phyloP scores from a whole-genome alignment of 1,284 basidiomycete species.

The Rhodotorula sp. region DNA sequence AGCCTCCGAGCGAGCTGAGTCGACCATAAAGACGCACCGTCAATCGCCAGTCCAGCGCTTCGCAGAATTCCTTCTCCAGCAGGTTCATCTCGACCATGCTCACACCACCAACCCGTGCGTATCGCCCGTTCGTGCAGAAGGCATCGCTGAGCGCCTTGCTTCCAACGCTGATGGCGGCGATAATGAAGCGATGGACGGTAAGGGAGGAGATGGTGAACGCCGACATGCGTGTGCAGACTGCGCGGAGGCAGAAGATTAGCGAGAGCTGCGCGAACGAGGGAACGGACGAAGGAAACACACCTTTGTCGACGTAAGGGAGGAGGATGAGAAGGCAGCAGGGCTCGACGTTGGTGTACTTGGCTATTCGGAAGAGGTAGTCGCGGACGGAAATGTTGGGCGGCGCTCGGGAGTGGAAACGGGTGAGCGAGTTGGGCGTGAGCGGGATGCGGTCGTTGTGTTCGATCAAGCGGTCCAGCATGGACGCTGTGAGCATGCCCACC shows the following conservation, averaged over 20 bases:
- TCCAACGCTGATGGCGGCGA: constrained; percentile 79
- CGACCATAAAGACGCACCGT: constrained; percentile 63
- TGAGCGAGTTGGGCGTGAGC: constrained; percentile 74
- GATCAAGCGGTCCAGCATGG: constrained; percentile 90
- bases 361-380: constrained; percentile 87
- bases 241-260: not conserved
- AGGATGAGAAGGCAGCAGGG: constrained; percentile 83
- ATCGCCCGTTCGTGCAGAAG: constrained; percentile 87
- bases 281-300: constrained; percentile 22
- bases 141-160: constrained; percentile 89
- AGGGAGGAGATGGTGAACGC: constrained; percentile 86
- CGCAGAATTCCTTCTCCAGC: constrained; percentile 86
- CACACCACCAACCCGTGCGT: constrained; percentile 91
- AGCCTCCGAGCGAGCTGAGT: not conserved
- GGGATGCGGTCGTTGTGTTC: constrained; percentile 90
- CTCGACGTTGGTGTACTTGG: constrained; percentile 90
- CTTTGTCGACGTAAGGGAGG: constrained; percentile 86
- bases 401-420: constrained; percentile 87
- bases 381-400: constrained; percentile 77
- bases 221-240: constrained; percentile 68
- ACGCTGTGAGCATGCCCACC: constrained; percentile 56
- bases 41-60: constrained; percentile 84
- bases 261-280: not conserved
- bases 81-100: constrained; percentile 82
- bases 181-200: constrained; percentile 92